Evolutionary conservation across 805 yeast genomes (phyloP).

Genomic region (Hanseniaspora taiwanica): DNA sequence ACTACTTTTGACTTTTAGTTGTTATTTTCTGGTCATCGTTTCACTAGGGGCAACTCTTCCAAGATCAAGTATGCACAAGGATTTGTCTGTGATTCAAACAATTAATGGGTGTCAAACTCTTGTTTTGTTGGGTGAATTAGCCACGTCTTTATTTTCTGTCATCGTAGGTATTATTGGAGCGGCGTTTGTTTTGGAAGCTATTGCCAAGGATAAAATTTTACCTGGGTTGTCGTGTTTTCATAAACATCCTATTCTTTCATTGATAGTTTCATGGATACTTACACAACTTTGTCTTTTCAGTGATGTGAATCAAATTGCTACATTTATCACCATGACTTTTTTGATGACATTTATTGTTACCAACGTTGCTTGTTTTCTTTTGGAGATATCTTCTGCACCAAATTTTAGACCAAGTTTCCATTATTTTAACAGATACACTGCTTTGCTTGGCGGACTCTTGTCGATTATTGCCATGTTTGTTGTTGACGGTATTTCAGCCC

Average conservation of each 20-base stretch:
- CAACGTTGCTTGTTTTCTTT: conserved; percentile 81
- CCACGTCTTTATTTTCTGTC: conserved; percentile 84
- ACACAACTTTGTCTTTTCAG: conserved; percentile 81
- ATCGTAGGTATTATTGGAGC: conserved; percentile 96
- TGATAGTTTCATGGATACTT: conserved; percentile 64
- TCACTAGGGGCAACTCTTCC: conserved; percentile 74
- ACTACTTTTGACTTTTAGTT: conserved; percentile 55
- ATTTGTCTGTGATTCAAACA: conserved; percentile 77
- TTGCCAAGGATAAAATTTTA: conserved; percentile 75
- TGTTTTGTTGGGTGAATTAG: conserved; percentile 76
- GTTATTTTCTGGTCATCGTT: conserved; percentile 69
- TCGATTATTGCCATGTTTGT: conserved; percentile 82
- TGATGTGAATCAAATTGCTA: conserved; percentile 87
- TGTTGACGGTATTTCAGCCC: conserved; percentile 85
- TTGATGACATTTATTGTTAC: conserved; percentile 92
- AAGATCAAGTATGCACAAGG: conserved; percentile 58
- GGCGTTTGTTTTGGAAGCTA: conserved; percentile 80
- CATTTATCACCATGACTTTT: conserved; percentile 93
- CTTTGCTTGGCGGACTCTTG: conserved; percentile 55
- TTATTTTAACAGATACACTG: conserved; percentile 73
- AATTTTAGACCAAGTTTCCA: conserved; percentile 92
- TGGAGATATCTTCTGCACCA: conserved; percentile 90
- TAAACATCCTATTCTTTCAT: conserved; percentile 52
- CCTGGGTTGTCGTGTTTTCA: conserved; percentile 62
- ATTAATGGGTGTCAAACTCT: conserved; percentile 55